Conservation (phyloP, 106 monocot species). For the Hemerocallis citrina region DNA sequence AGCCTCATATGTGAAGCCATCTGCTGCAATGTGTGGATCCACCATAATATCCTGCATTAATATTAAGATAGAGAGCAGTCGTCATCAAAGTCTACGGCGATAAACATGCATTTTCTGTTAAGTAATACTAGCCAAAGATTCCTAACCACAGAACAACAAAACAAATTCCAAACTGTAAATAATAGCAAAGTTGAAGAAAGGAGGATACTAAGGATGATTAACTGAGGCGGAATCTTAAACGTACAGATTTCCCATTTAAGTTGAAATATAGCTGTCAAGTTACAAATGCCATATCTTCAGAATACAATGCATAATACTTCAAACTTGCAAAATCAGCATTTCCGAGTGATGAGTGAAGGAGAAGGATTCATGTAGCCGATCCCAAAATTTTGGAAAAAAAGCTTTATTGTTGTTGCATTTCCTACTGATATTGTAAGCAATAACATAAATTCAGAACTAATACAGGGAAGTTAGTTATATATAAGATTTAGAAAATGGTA, state of each 20-base stretch:
- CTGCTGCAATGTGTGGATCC: constrained; percentile 65
- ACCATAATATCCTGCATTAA: constrained; percentile 61
- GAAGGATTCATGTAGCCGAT: too few species aligned
- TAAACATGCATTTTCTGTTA: not conserved
- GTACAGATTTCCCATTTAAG: not conserved
- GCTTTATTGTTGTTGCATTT: too few species aligned
- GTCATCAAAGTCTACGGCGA: not conserved
- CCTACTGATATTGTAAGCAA: too few species aligned
- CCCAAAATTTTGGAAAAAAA: too few species aligned
- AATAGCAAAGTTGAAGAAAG: not conserved
- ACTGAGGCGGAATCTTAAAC: too few species aligned
- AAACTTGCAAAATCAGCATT: not conserved
- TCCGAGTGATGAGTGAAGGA: too few species aligned
- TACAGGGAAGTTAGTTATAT: not conserved
- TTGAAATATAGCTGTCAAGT: too few species aligned
- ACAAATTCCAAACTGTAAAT: too few species aligned
- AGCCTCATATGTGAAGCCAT: constrained; percentile 74
- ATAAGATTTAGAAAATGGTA: too few species aligned
- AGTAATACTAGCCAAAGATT: not conserved
- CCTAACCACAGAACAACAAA: not conserved
- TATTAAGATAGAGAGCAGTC: not conserved
- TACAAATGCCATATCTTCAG: not conserved
- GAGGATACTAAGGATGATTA: too few species aligned
- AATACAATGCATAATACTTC: not conserved
- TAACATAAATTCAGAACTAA: not conserved